phyloP scores from a whole-genome alignment of 768 basidiomycete species.

The Sarcodon sp. region DNA sequence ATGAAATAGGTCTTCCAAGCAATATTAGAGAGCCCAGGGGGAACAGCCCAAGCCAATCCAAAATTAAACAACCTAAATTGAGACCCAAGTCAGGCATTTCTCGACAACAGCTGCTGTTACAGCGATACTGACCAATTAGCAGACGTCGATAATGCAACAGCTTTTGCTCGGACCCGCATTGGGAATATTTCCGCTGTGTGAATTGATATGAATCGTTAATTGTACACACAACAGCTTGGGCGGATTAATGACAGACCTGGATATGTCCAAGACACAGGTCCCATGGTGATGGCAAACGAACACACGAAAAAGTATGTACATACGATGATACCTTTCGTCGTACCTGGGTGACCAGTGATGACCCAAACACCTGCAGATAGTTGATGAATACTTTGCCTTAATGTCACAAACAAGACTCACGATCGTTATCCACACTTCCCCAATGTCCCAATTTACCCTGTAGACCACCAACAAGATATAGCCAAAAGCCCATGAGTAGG shows the following conservation, averaged over 20 bases:
- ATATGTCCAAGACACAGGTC: slow-evolving; percentile 52
- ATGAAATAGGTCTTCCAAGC: slow-evolving; percentile 72
- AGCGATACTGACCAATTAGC: slow-evolving; percentile 8
- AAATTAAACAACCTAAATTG: slow-evolving; percentile 58
- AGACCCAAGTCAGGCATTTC: slow-evolving; percentile 4
- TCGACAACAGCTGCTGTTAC: neutral
- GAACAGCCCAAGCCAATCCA: slow-evolving; percentile 64
- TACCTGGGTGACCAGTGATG: slow-evolving; percentile 36
- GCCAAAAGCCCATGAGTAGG: slow-evolving; percentile 61
- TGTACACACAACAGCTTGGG: too few relatives aligned
- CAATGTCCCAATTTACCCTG: slow-evolving; percentile 57
- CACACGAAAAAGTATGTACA: slow-evolving; percentile 71
- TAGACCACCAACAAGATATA: slow-evolving; percentile 69
- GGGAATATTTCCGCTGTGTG: slow-evolving; percentile 47
- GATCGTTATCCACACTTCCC: slow-evolving; percentile 28
- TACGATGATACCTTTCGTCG: slow-evolving; percentile 62
- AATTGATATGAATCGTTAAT: too few relatives aligned
- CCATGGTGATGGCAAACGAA: slow-evolving; percentile 63
- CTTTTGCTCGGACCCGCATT: slow-evolving; percentile 54
- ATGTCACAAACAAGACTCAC: too few relatives aligned
- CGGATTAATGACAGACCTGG: slow-evolving; percentile 15
- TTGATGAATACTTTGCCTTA: too few relatives aligned
- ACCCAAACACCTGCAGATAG: slow-evolving; percentile 34
- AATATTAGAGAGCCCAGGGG: slow-evolving; percentile 52
- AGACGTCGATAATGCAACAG: slow-evolving; percentile 30